Conservation (phyloP, 148 eudicot species). For the Linanthus parryae region DNA sequence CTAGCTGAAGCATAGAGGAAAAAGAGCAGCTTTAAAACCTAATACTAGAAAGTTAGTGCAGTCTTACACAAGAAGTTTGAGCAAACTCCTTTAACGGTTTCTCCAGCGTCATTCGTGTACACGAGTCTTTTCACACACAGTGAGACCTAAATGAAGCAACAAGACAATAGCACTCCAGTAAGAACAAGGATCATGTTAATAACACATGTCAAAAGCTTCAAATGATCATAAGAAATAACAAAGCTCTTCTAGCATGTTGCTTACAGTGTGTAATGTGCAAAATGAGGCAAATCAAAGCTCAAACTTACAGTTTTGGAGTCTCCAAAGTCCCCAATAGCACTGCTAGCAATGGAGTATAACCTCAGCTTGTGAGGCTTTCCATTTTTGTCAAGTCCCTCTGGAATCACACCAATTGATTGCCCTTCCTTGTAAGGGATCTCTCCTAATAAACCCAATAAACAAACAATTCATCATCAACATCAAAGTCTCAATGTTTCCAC, state of each 20-base stretch:
- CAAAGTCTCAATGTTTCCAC: too few relatives aligned
- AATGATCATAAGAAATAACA: too few relatives aligned
- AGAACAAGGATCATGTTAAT: too few relatives aligned
- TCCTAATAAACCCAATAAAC: slow-evolving; percentile 45
- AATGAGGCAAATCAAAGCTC: neutral
- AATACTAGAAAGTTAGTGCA: slow-evolving; percentile 5
- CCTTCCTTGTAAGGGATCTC: slow-evolving; percentile 97
- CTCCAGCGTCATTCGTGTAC: slow-evolving; percentile 93
- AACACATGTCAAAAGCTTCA: too few relatives aligned
- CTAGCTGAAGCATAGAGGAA: too few relatives aligned
- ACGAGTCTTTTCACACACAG: slow-evolving; percentile 96
- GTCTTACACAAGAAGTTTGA: slow-evolving; percentile 94
- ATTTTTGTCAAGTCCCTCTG: slow-evolving; percentile 92
- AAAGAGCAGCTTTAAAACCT: neutral
- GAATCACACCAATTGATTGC: slow-evolving; percentile 89
- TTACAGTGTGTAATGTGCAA: too few relatives aligned
- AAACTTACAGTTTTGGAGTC: slow-evolving; percentile 87
- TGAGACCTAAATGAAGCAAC: slow-evolving; percentile 58
- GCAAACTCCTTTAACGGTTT: slow-evolving; percentile 93
- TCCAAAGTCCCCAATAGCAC: slow-evolving; percentile 97
- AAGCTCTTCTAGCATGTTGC: too few relatives aligned
- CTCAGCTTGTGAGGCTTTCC: slow-evolving; percentile 99
- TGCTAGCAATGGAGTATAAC: slow-evolving; percentile 97
- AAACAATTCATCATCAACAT: too few relatives aligned
- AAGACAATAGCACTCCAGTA: neutral